Base-by-base conservation (phyloP, 164 flowering plant species). In the Aristolochia californica region DNA sequence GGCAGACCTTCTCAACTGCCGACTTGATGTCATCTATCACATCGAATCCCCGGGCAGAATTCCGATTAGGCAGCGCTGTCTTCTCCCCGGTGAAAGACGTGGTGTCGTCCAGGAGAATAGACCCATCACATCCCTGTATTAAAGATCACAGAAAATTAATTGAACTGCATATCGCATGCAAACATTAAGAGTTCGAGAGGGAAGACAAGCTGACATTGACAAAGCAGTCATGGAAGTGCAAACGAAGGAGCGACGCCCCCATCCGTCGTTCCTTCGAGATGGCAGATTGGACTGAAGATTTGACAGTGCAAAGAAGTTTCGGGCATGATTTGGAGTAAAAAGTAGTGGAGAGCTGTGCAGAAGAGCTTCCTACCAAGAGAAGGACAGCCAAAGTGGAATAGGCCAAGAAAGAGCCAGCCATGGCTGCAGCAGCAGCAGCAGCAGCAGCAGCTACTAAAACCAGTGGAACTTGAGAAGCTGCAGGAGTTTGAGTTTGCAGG, bases 181-280 rank as follows among this genome's bases (percentile, higher is more conserved):
- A n/a, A n/a, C n/a, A n/a, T n/a, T n/a, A n/a, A n/a, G n/a, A n/a
- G n/a, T n/a, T n/a, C n/a, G n/a, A n/a, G n/a, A n/a, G n/a, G n/a
- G n/a, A n/a, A n/a, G n/a, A n/a, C n/a, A n/a, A n/a, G n/a, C n/a
- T n/a, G n/a, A 87, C 97, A 62, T 90, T 84, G 40, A 90, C 95
- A 43, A 90, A 85, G 77, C 95, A 90, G 58, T 90, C 97, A 22
- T 87, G 93, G 75, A 90, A 90, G 22, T 58, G 64, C 55, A 70
- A 23, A 28, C 74, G 70, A 40, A 70, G 79, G 62, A 78, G 68
- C 25, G 95, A 87, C 13, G 97, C 97, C 4, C 97, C 97, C 82
- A 83, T 83, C 12, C 95, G 75, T 2, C 74, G 70, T 63, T 87
- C 89, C n/a, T 70, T 75, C 0, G 55, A 18, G 2, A 90, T 57